These are phyloP conservation scores for Didymella keratinophila DNA, from an alignment of 2,329 filamentous ascomycete genomes.

Conservation along the genomic window DNA sequence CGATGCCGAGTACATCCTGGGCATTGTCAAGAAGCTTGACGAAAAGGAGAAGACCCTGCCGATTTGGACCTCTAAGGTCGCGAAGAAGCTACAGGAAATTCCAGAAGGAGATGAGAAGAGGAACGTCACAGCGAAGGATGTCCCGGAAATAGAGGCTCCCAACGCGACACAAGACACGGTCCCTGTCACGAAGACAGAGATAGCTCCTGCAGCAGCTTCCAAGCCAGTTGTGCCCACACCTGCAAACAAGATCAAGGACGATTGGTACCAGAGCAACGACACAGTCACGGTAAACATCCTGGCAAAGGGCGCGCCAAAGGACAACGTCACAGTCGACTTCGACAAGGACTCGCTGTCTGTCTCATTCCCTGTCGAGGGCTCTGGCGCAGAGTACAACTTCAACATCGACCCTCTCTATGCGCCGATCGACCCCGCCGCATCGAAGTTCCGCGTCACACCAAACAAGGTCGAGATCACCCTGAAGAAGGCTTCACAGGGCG, in stretches of 20 bases:
- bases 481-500: slow-evolving; percentile 68
- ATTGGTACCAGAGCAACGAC: slow-evolving; percentile 73
- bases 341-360: slow-evolving; percentile 60
- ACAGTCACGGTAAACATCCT: slow-evolving; percentile 70
- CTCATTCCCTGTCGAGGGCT: slow-evolving; percentile 64
- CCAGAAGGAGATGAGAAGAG: slow-evolving; percentile 58
- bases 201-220: slow-evolving; percentile 22
- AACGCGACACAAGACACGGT: slow-evolving; percentile 34
- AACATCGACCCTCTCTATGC: slow-evolving; percentile 72
- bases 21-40: slow-evolving; percentile 62
- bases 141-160: slow-evolving; percentile 60
- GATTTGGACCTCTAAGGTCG: slow-evolving; percentile 67
- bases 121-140: slow-evolving; percentile 54
- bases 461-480: slow-evolving; percentile 83
- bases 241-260: slow-evolving; percentile 68
- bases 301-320: slow-evolving; percentile 69
- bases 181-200: slow-evolving; percentile 11
- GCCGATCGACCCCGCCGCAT: slow-evolving; percentile 67
- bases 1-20: slow-evolving; percentile 76
- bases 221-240: slow-evolving; percentile 52
- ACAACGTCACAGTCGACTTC: slow-evolving; percentile 62
- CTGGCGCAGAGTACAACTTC: slow-evolving; percentile 65
- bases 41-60: slow-evolving; percentile 60
- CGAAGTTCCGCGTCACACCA: slow-evolving; percentile 70
- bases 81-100: slow-evolving; percentile 59